Evolutionary conservation across 805 yeast genomes (phyloP).

Genomic region (Nakazawaea ishiwadae): DNA sequence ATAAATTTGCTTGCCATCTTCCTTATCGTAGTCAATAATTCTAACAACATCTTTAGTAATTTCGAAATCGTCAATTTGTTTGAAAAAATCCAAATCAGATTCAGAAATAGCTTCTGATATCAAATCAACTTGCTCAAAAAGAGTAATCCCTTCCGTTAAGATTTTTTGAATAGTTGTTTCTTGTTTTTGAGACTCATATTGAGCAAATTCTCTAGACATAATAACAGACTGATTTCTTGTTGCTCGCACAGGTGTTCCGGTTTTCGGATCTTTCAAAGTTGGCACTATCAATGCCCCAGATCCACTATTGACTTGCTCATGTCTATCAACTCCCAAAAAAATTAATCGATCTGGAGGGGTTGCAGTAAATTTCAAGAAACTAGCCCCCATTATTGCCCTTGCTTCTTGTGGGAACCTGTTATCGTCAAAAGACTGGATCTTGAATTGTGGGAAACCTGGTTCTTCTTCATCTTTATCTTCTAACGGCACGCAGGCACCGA

Average conservation of each 20-base stretch:
- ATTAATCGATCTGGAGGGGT: constrained; percentile 28
- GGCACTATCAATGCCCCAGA: constrained; percentile 23
- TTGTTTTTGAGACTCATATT: constrained; percentile 14
- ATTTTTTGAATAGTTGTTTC: constrained; percentile 12
- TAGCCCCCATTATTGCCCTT: constrained; percentile 28
- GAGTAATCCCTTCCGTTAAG: constrained; percentile 17
- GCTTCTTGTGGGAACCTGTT: constrained; percentile 24
- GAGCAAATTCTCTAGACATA: constrained; percentile 16
- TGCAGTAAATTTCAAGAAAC: constrained; percentile 26
- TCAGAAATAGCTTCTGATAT: not conserved
- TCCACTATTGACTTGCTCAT: constrained; percentile 10
- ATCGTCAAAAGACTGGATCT: constrained; percentile 21
- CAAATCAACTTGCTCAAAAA: constrained; percentile 3
- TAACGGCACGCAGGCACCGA: constrained; percentile 9
- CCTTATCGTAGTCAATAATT: constrained; percentile 12
- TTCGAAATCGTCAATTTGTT: constrained; percentile 5
- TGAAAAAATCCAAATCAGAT: not conserved
- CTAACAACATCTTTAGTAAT: constrained; percentile 17
- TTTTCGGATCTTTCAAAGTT: constrained; percentile 14
- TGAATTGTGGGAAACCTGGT: constrained; percentile 18
- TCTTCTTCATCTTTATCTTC: constrained; percentile 6
- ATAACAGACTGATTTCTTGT: constrained; percentile 12
- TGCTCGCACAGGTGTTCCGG: constrained; percentile 10
- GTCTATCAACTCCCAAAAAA: constrained; percentile 26
- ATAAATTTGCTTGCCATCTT: constrained; percentile 12